Base-by-base conservation (phyloP, 225 moss, liverwort and hornwort species). In the Sphagnum contortum region DNA sequence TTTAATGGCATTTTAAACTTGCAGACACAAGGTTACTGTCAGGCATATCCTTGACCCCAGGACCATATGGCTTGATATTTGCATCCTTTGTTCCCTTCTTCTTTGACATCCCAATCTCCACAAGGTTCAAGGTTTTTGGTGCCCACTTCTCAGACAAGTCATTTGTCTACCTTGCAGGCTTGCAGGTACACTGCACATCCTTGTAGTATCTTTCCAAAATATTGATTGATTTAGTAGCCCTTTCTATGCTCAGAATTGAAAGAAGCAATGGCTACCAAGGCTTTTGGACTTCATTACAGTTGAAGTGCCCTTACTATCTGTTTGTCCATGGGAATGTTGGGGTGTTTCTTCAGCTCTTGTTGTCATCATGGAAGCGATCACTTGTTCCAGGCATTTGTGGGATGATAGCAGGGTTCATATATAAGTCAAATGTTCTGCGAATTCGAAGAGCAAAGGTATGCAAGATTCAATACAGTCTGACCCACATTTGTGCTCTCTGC, bases 71-170 rank as follows among this genome's bases (percentile, higher is more conserved):
- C 67, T 62, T 96, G 51, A 92, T 96, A 68, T 96, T 92, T 83
- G 81, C 87, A 47, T 92, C 92, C 13, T 96, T 92, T 76, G 82
- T 96, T 63, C 95, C 92, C 49, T 96, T 90, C 70, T 92, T 92
- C 84, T 96, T 96, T 50, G 92, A 96, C 76, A 96, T 96, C 14
- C 95, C 92, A 5, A 80, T 92, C 57, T 90, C 95, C 44, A 92
- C 85, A 56, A 83, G 85, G 57, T 96, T 92, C 68, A 86, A 84
- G 73, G 77, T 92, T 44, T 90, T 96, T 68, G 90, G 92, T 48
- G 79, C 77, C 48, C 76, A 86, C 61, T 96, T 96, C 71, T 96
- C 95, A 5, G 92, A 92, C 80, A 96, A 96, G 69, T 92, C 95
- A 44, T 96, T 96, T 73, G 83, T 96, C 66, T 96, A 96, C 60